Conservation (phyloP, 2,329 filamentous ascomycete species). For the Macrophomina phaseolina region DNA sequence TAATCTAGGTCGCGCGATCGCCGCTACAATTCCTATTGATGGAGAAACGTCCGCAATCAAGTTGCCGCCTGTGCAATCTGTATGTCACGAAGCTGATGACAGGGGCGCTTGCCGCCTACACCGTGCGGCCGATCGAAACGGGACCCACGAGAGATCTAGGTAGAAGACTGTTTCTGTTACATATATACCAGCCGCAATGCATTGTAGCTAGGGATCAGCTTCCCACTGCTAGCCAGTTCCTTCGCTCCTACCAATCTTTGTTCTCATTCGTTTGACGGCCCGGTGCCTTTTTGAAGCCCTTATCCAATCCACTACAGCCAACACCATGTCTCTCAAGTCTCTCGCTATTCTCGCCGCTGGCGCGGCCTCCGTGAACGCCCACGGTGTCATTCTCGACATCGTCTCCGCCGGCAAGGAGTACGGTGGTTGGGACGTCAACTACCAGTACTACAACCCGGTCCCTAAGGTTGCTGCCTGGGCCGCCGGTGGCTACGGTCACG, state of each 20-base stretch:
- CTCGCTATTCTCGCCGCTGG: conserved; percentile 22
- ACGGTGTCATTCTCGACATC: conserved; percentile 26
- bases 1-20: conserved; percentile 12
- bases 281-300: conserved; percentile 15
- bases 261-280: conserved; percentile 21
- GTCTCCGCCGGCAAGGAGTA: conserved; percentile 16
- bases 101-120: conserved; percentile 2
- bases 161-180: neutral
- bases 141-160: neutral
- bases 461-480: conserved; percentile 25
- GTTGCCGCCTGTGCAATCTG: conserved; percentile 4
- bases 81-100: conserved; percentile 1
- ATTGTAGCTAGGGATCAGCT: conserved; percentile 2
- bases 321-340: conserved; percentile 25
- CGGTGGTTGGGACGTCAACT: conserved; percentile 25
- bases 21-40: conserved; percentile 17
- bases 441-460: conserved; percentile 23
- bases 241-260: conserved; percentile 13
- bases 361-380: conserved; percentile 18
- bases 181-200: conserved; percentile 15
- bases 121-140: conserved; percentile 5
- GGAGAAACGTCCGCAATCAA: conserved; percentile 22
- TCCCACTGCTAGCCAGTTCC: conserved; percentile 16
- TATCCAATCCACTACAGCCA: neutral
- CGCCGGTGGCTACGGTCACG: conserved; percentile 22